Percentiles rank a stretch among this genome's conserved stretches.
Evolutionary conservation across 495 filamentous ascomycete genomes (phyloP).

Genomic region (Venustampulla echinocandica): DNA sequence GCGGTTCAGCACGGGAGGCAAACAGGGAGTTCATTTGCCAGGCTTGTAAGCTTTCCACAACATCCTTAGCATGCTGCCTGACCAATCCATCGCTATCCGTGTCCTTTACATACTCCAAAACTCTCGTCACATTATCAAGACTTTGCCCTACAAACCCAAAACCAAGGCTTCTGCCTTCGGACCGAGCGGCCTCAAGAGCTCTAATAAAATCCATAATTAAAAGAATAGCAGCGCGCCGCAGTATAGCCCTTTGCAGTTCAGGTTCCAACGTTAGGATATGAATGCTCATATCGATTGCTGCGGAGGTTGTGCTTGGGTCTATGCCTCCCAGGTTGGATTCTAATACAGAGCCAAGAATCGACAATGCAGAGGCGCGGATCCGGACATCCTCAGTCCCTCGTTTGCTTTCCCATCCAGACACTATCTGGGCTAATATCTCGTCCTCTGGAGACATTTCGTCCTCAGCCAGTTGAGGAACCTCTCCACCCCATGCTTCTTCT

Average conservation of each 20-base stretch:
- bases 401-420: constrained; percentile 65
- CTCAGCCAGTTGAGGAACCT: constrained; percentile 34
- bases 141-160: constrained; percentile 56
- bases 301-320: constrained; percentile 42
- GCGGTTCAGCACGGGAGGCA: constrained; percentile 5
- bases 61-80: constrained; percentile 57
- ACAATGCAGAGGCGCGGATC: constrained; percentile 68
- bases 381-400: constrained; percentile 66
- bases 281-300: constrained; percentile 58
- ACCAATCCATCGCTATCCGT: constrained; percentile 69
- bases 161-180: constrained; percentile 41
- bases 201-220: constrained; percentile 59
- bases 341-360: constrained; percentile 56
- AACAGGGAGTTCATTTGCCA: constrained; percentile 52
- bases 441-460: constrained; percentile 36
- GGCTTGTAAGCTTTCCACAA: constrained; percentile 63
- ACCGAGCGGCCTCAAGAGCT: constrained; percentile 50
- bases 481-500: constrained; percentile 46
- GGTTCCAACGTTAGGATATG: constrained; percentile 57
- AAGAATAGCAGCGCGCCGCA: constrained; percentile 64
- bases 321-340: constrained; percentile 59
- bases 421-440: constrained; percentile 51
- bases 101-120: constrained; percentile 55
- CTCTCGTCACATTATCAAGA: constrained; percentile 52
- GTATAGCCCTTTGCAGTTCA: constrained; percentile 54